Evolutionary conservation across 257 asterid genomes (phyloP).

Genomic region (Scutellaria galericulata): DNA sequence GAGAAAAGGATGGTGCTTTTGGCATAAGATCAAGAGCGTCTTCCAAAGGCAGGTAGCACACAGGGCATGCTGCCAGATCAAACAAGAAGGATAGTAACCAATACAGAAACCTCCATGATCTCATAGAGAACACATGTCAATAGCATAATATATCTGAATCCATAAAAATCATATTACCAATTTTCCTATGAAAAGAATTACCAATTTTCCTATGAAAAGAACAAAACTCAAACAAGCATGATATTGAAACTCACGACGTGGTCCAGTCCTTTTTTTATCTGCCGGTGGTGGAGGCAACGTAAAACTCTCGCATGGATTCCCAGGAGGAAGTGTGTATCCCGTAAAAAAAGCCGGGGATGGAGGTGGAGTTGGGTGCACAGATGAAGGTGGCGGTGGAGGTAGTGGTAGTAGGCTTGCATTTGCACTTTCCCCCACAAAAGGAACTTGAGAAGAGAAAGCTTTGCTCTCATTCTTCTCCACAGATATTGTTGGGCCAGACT

Average conservation of each 20-base stretch:
- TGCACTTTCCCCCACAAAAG: slow-evolving; percentile 36
- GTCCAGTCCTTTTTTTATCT: slow-evolving; percentile 88
- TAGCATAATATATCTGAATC: neutral
- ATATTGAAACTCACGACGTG: slow-evolving; percentile 73
- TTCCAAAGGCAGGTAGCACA: slow-evolving; percentile 90
- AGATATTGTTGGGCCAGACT: slow-evolving; percentile 45
- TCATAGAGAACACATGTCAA: neutral
- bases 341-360: slow-evolving; percentile 57
- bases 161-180: neutral
- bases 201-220: slow-evolving; percentile 12
- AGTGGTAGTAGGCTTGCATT: slow-evolving; percentile 29
- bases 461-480: slow-evolving; percentile 37
- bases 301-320: slow-evolving; percentile 88
- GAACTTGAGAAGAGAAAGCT: slow-evolving; percentile 22
- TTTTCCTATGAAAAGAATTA: slow-evolving; percentile 1
- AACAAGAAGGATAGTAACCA: slow-evolving; percentile 36
- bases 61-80: slow-evolving; percentile 81
- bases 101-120: neutral
- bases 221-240: slow-evolving; percentile 22
- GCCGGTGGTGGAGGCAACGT: slow-evolving; percentile 94
- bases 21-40: slow-evolving; percentile 78
- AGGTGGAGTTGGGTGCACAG: slow-evolving; percentile 30
- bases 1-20: slow-evolving; percentile 74
- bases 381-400: slow-evolving; percentile 34
- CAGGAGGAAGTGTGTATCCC: slow-evolving; percentile 89